Evolutionary conservation across 192 early-diverging fungal genomes (phyloP), one percentile per base, ranked within the genome.

Genomic region (Funneliformis mosseae): DNA sequence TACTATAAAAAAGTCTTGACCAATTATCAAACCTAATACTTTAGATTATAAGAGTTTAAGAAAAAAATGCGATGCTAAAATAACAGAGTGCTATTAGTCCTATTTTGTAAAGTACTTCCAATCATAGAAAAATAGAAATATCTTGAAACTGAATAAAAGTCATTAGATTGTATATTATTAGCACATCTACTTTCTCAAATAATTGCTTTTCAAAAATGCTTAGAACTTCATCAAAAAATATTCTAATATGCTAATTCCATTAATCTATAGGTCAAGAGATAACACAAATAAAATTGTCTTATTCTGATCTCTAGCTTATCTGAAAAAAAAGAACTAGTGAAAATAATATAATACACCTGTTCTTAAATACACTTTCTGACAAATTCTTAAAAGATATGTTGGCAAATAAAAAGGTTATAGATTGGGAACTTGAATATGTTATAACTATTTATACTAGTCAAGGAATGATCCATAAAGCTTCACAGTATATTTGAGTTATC

Each of bases 1-100:
- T 77, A 77, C 23, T 77, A 77, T 66, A 12, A 77, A 12, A 23
- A 77, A 77, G 76, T 77, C 23, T 64, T 77, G 38, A 77, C 62
- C 66, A n/a, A 77, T 23, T 77, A 66, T 64, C 41, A 21, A 5
- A 62, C 41, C 39, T 66, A 77, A 77, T 64, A 41, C 8, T 8
- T n/a, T 77, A 42, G 27, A 46, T 33, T 77, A 45, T 60, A 64
- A n/a, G 75, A 77, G 42, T 60, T 77, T 63, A 77, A 77, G 42
- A 76, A 77, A 63, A 45, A 41, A 43, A 77, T 77, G 60, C 60
- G 39, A 21, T 16, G 42, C n/a, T n/a, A n/a, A n/a, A n/a, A n/a
- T n/a, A n/a, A n/a, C n/a, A n/a, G n/a, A n/a, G n/a, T n/a, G n/a
- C 75, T 42, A 18, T 77, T 18, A 63, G 25, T 42, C 28, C 63